Evolutionary conservation across 2,329 filamentous ascomycete genomes (phyloP), one percentile per base, ranked within the genome.

Genomic region (Penicillium palitans): DNA sequence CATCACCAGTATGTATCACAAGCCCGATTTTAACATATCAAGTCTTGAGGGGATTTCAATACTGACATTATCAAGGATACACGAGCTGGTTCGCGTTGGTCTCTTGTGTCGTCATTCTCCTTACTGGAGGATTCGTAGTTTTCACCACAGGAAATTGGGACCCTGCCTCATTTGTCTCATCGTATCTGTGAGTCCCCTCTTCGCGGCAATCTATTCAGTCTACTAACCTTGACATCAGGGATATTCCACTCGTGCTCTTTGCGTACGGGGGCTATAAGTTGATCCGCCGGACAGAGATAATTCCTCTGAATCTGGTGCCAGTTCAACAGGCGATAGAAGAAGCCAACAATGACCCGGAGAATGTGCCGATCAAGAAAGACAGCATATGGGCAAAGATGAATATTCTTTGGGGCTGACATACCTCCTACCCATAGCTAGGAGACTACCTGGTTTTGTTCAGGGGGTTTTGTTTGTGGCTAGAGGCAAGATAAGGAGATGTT

Each of bases 111-210:
- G 72, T 89, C 41, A 87, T 91, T 59, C 75, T 92, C 4, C 78
- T 91, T 41, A 91, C 89, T 4, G 84, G 85, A 39, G 89, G 89
- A 0, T 91, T 91, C 64, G 40, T 77, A 2, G 83, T 85, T 4
- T 88, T 88, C 58, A 85, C 84, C 1, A 74, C 73, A 37, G 85
- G 85, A 2, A 81, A 84, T 57, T 88, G 85, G 84, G 76, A 82
- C 55, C 67, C 83, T 0, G 79, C 79, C 21, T 76, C 73, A 1
- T 88, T 88, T 62, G 80, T 88, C 1, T 87, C 85, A 0, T 81
- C 84, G 0, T 88, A 88, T 60, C 67, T 88, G 82, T 88, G 80
- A 75, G 77, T 88, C 0, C 2, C 21, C 4, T 33, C 7, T 5
- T 17, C 3, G 12, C 4, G 5, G 3, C 27, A 10, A n/a, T 40